These are phyloP conservation scores for Posidonia australis DNA, from an alignment of 106 monocot genomes.

Conservation along the genomic window DNA sequence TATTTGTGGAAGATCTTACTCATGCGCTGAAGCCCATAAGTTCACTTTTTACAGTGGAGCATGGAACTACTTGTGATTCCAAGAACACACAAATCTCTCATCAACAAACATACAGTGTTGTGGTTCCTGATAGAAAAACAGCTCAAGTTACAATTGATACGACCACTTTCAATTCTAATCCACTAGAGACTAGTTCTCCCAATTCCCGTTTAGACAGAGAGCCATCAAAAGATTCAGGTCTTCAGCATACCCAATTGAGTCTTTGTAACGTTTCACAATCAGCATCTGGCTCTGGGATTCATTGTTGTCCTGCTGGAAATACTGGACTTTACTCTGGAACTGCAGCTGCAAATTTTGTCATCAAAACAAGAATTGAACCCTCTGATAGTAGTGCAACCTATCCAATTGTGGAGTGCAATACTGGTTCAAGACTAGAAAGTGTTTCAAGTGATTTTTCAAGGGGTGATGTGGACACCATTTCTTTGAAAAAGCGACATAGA, in stretches of 20 bases:
- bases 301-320: not conserved
- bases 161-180: not conserved
- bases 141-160: not conserved
- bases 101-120: slow-evolving; percentile 1
- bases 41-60: slow-evolving; percentile 1
- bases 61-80: not conserved
- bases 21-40: not conserved
- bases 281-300: not conserved
- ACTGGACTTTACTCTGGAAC: no score
- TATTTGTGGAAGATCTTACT: slow-evolving; percentile 2
- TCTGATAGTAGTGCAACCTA: not conserved
- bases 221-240: not conserved
- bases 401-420: no score
- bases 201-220: not conserved
- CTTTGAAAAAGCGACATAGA: not conserved
- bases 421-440: not conserved
- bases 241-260: not conserved
- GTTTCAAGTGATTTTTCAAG: not conserved
- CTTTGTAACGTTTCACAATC: not conserved
- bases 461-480: not conserved
- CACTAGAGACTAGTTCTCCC: not conserved
- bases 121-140: not conserved
- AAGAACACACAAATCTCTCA: not conserved
- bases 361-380: not conserved
- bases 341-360: not conserved